phyloP scores from a whole-genome alignment of 1,284 basidiomycete genomes.

The Malassezia cuniculi region DNA sequence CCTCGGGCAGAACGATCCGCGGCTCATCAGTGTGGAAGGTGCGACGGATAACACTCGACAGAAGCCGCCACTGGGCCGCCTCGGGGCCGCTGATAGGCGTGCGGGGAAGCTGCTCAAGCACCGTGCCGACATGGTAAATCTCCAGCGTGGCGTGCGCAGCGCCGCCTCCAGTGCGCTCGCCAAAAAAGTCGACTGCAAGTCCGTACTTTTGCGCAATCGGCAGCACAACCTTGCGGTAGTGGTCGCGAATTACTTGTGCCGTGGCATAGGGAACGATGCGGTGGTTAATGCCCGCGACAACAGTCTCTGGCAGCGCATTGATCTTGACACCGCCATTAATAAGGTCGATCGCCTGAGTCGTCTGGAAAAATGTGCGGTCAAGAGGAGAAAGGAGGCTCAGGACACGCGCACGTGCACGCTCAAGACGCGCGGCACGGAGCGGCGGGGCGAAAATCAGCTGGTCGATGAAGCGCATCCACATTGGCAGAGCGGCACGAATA shows the following conservation, averaged over 20 bases:
- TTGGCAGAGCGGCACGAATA: background rate
- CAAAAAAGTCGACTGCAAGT: constrained; percentile 53
- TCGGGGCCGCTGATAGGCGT: constrained; percentile 8
- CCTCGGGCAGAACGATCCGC: constrained; percentile 51
- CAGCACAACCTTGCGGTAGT: constrained; percentile 48
- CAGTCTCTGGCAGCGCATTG: constrained; percentile 55
- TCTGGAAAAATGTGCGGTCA: constrained; percentile 48
- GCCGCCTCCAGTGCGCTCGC: constrained; percentile 17
- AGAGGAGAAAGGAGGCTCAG: background rate
- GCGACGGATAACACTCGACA: constrained; percentile 48
- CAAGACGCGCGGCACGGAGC: too few relatives aligned
- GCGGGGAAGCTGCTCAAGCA: background rate
- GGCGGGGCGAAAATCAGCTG: background rate
- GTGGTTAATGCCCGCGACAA: constrained; percentile 53
- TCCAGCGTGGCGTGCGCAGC: constrained; percentile 9
- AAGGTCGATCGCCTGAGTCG: constrained; percentile 60
- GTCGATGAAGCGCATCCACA: background rate
- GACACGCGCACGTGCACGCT: background rate
- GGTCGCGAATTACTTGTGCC: constrained; percentile 48
- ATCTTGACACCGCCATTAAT: constrained; percentile 58
- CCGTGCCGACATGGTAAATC: background rate
- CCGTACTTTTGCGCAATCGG: constrained; percentile 50
- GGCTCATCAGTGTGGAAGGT: constrained; percentile 49
- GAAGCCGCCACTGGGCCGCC: constrained; percentile 44
- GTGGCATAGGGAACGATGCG: constrained; percentile 52